Conservation (phyloP, 1,139 yeast genomes). For the Diutina neorugosa region DNA sequence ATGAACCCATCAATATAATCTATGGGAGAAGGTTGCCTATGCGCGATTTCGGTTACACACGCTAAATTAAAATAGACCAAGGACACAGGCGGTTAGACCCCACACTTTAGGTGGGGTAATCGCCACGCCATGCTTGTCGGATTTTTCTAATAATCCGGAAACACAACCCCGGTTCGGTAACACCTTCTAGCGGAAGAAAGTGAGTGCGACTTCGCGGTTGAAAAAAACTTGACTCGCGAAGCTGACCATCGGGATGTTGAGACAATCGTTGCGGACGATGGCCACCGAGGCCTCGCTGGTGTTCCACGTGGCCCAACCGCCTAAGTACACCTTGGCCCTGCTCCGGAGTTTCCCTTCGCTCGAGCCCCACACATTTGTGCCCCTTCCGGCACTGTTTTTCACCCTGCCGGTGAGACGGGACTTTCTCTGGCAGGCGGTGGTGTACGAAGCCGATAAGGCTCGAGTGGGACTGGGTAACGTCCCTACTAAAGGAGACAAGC, state of each 20-base stretch:
- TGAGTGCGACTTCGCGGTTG: not conserved
- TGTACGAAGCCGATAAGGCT: constrained; percentile 78
- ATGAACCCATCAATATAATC: no score
- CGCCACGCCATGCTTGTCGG: no score
- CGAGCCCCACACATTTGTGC: constrained; percentile 68
- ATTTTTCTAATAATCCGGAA: no score
- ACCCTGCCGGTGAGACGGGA: constrained; percentile 80
- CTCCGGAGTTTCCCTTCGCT: constrained; percentile 78
- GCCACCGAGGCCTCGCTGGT: constrained; percentile 3
- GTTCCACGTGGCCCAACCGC: constrained; percentile 28
- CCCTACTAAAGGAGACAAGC: constrained; percentile 76
- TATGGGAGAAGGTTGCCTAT: no score
- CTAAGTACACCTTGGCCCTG: constrained; percentile 70
- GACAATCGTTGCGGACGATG: constrained; percentile 3
- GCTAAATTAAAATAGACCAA: no score
- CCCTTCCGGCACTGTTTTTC: constrained; percentile 59
- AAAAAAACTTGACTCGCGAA: constrained; percentile 10
- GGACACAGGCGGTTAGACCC: no score
- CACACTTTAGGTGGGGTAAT: no score
- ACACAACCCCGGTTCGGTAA: no score
- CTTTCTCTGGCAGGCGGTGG: constrained; percentile 86
- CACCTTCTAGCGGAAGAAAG: not conserved
- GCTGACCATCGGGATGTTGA: constrained; percentile 7
- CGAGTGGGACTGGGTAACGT: constrained; percentile 87
- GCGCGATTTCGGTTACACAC: no score